phyloP scores from a whole-genome alignment of 768 basidiomycete species.

The Auricularia cornea region DNA sequence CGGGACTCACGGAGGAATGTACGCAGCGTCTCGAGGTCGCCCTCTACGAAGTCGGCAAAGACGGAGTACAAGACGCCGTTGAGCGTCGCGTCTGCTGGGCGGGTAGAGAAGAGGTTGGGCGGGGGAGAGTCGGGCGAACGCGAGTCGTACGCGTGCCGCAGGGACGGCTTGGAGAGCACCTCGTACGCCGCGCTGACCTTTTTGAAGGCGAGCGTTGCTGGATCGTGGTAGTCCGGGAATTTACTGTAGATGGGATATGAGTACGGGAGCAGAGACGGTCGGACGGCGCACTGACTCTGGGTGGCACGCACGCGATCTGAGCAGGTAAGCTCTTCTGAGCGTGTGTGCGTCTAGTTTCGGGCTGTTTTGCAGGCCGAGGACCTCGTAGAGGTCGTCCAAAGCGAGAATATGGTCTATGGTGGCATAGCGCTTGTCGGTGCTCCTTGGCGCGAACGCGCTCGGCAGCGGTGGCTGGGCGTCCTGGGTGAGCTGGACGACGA shows the following conservation, averaged over 20 bases:
- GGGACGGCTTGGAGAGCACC: slow-evolving; percentile 64
- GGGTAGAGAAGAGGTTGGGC: slow-evolving; percentile 49
- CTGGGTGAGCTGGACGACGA: slow-evolving; percentile 2
- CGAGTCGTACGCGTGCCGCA: slow-evolving; percentile 60
- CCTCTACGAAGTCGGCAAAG: slow-evolving; percentile 76
- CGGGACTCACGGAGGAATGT: slow-evolving; percentile 54
- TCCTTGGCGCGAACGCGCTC: slow-evolving; percentile 8
- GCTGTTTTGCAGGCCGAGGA: slow-evolving; percentile 55
- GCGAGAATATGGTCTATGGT: slow-evolving; percentile 48
- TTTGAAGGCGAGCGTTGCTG: slow-evolving; percentile 79
- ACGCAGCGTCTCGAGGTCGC: slow-evolving; percentile 79
- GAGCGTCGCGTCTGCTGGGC: slow-evolving; percentile 63
- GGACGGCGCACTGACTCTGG: slow-evolving; percentile 60
- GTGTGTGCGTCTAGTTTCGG: slow-evolving; percentile 47
- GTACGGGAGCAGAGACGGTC: not conserved
- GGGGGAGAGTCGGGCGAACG: slow-evolving; percentile 33
- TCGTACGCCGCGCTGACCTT: slow-evolving; percentile 79
- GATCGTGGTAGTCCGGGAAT: slow-evolving; percentile 58
- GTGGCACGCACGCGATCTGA: slow-evolving; percentile 68
- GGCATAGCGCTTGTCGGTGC: slow-evolving; percentile 15
- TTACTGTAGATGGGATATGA: slow-evolving; percentile 42
- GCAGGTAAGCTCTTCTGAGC: slow-evolving; percentile 68
- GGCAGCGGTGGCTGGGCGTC: slow-evolving; percentile 1
- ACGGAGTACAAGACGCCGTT: slow-evolving; percentile 63
- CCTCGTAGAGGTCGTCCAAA: slow-evolving; percentile 60